Base-by-base conservation (phyloP, 306 rosid genomes). In the Cucumis melo region DNA sequence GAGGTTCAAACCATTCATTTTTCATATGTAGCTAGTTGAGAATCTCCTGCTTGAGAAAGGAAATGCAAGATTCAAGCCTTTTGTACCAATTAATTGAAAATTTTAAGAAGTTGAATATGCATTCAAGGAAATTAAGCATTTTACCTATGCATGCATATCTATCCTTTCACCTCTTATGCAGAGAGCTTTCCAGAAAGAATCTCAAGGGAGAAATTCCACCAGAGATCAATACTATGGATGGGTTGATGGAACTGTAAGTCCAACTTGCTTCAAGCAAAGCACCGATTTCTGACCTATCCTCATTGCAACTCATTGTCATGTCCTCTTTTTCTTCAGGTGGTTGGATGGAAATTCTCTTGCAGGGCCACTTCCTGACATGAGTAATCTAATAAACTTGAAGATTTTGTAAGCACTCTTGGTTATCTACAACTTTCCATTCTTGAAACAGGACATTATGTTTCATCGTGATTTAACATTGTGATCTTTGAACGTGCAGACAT, bases 301-400 rank as follows among this genome's bases (percentile, higher is more conserved):
- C 65, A 10, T 74, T 76, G 41, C 53, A 5, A 21, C 73, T 53
- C 42, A 13, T 42, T 44, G 23, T 73, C 15, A 29, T 61, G 65
- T 34, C 68, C 74, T 77, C 76, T 24, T 16, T 74, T 61, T 57
- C 44, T 50, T 79, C 84, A 92, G 99, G 89, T 87, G 97, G 99
- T 81, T 94, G 83, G 89, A 82, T 77, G 88, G 88, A 36, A 94
- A 94, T 83, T 80, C 83, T 79, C 87, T 94, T 53, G 84, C 86
- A 23, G 99, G 97, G 70, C 80, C 81, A 64, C 87, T 94, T 58
- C 97, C 99, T 66, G 99, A 92, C 90, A 79, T 92, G 80, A 88
- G 90, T 80, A 90, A 84, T 86, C 99, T 94, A 36, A 67, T 92
- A 77, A 88, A 84, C 80, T 80, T 94, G 86, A 90, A 88, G 87